phyloP scores from a whole-genome alignment of 805 yeast genomes.

The Clavispora santaluciae region DNA sequence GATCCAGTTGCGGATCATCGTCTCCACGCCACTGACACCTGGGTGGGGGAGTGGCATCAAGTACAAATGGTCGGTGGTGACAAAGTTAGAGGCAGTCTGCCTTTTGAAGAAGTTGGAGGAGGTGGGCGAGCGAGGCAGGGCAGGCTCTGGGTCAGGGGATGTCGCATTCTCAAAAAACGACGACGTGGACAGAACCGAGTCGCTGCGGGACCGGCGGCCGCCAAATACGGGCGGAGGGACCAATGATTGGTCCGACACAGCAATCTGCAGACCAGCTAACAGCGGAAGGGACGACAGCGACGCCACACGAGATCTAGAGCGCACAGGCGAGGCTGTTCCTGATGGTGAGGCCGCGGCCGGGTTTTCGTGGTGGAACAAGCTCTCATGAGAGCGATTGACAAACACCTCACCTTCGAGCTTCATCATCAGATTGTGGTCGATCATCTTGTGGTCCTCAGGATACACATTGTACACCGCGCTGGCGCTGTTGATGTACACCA shows the following conservation, averaged over 20 bases:
- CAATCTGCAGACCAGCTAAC: not conserved
- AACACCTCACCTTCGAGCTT: conserved; percentile 51
- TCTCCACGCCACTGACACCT: conserved; percentile 67
- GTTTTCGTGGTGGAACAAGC: conserved; percentile 22
- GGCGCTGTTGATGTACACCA: conserved; percentile 45
- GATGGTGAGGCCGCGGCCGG: not conserved
- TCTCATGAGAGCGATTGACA: conserved; percentile 38
- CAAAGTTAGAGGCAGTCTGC: conserved; percentile 25
- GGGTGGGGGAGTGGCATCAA: conserved; percentile 71
- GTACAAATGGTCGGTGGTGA: conserved; percentile 44
- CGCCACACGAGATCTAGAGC: conserved; percentile 15
- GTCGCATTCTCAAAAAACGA: conserved; percentile 29
- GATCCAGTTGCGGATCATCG: conserved; percentile 63
- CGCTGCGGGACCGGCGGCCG: conserved; percentile 17
- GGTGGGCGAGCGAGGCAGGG: conserved; percentile 5
- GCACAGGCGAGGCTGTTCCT: conserved; percentile 9
- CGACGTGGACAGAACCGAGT: conserved; percentile 21
- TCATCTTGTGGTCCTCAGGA: conserved; percentile 53
- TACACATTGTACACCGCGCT: conserved; percentile 50
- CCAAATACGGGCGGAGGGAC: not conserved
- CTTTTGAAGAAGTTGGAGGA: conserved; percentile 20
- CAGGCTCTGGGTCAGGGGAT: conserved; percentile 14
- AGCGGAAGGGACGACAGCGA: conserved; percentile 16
- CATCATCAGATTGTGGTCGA: conserved; percentile 53
- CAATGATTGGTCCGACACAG: conserved; percentile 1